phyloP scores from a whole-genome alignment of 2,329 filamentous ascomycete species.

The Neonectria ditissima region DNA sequence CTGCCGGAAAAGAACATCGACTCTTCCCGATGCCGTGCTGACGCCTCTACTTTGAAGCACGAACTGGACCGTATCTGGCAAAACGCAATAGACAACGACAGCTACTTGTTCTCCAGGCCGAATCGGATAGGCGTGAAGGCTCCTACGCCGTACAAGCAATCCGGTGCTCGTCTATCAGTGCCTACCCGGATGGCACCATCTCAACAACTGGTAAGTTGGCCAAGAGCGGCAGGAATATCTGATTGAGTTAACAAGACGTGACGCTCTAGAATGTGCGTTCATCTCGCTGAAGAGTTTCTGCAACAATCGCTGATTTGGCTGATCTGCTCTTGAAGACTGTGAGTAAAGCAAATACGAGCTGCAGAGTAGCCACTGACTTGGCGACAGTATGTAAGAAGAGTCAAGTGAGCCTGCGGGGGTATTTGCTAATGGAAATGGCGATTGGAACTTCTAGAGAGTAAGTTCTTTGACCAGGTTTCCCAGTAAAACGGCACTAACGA shows the following conservation, averaged over 20 bases:
- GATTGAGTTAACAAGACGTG: not conserved
- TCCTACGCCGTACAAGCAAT: not conserved
- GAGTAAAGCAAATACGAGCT: not conserved
- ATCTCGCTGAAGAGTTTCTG: not conserved
- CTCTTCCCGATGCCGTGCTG: conserved; percentile 8
- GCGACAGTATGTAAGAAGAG: conserved; percentile 8
- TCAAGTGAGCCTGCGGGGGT: not conserved
- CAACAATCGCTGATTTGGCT: not conserved
- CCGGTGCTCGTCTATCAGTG: not conserved
- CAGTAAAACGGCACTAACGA: not conserved
- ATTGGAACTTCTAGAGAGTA: not conserved
- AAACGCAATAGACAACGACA: not conserved
- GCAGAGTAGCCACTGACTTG: not conserved
- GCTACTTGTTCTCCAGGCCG: conserved; percentile 20
- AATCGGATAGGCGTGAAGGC: not conserved
- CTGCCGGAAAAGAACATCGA: not conserved
- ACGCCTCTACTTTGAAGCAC: conserved; percentile 4
- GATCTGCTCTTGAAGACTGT: conserved; percentile 2
- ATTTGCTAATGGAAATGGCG: not conserved
- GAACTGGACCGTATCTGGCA: not conserved
- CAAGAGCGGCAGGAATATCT: not conserved
- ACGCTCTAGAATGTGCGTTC: conserved; percentile 1
- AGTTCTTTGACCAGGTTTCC: not conserved
- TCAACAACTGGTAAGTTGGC: conserved; percentile 18
- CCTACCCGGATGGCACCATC: not conserved